These are phyloP conservation scores for Suillus subluteus DNA, from an alignment of 768 basidiomycete genomes.

Conservation along the genomic window DNA sequence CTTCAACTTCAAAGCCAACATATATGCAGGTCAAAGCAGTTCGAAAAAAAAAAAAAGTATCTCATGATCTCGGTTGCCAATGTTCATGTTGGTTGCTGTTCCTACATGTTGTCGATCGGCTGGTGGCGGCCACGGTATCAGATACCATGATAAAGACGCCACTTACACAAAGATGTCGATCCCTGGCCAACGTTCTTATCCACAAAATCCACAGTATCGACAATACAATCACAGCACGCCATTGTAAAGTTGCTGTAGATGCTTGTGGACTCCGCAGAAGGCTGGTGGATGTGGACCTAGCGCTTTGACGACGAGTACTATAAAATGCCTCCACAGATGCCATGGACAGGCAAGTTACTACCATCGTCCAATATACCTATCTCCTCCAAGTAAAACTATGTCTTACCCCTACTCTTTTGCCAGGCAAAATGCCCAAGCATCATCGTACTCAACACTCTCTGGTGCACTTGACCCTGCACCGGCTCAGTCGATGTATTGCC, in stretches of 20 bases:
- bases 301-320: conserved; percentile 1
- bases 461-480: neutral
- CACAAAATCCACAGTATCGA: neutral
- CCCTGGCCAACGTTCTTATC: neutral
- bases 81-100: neutral
- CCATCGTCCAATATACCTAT: neutral
- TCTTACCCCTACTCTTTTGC: conserved; percentile 22
- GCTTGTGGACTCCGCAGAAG: neutral
- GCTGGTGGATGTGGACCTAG: conserved; percentile 1
- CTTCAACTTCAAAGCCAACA: neutral
- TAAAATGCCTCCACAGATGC: neutral
- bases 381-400: conserved; percentile 21
- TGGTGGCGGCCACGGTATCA: neutral
- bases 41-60: neutral
- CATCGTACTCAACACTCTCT: neutral
- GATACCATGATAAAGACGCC: neutral
- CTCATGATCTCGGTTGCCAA: neutral
- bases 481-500: neutral
- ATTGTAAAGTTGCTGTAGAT: conserved; percentile 2
- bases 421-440: neutral
- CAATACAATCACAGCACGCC: neutral
- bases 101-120: neutral
- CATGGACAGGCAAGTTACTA: neutral
- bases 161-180: neutral
- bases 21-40: neutral